Percentiles rank a stretch among this genome's conserved stretches.
Conservation (phyloP, 1,139 yeast genomes). For the Zygosaccharomyces sapae region DNA sequence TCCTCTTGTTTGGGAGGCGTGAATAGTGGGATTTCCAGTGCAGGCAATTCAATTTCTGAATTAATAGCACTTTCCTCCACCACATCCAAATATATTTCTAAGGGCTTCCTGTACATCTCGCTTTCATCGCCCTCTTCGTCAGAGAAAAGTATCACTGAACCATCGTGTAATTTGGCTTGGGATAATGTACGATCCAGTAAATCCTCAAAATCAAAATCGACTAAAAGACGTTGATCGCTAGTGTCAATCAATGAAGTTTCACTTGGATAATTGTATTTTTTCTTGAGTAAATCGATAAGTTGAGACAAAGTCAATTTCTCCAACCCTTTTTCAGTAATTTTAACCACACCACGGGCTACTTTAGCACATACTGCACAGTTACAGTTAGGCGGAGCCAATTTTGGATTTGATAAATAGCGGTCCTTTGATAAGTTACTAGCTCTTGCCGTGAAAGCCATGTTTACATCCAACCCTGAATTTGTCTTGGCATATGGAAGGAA, state of each 20-base stretch:
- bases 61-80: slow-evolving; percentile 20
- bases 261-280: slow-evolving; percentile 54
- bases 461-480: slow-evolving; percentile 29
- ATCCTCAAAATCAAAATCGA: slow-evolving; percentile 88
- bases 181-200: slow-evolving; percentile 49
- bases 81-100: slow-evolving; percentile 59
- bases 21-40: slow-evolving; percentile 36
- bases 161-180: slow-evolving; percentile 55
- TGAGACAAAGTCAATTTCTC: slow-evolving; percentile 37
- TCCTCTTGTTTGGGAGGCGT: slow-evolving; percentile 13
- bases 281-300: slow-evolving; percentile 45
- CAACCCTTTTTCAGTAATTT: slow-evolving; percentile 32
- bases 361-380: slow-evolving; percentile 68
- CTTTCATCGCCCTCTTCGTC: slow-evolving; percentile 51
- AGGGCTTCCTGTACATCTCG: slow-evolving; percentile 54
- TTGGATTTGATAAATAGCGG: slow-evolving; percentile 63
- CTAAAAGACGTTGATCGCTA: slow-evolving; percentile 58
- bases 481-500: slow-evolving; percentile 25
- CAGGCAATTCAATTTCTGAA: slow-evolving; percentile 27
- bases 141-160: slow-evolving; percentile 61
- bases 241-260: slow-evolving; percentile 65
- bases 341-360: slow-evolving; percentile 49
- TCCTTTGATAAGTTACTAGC: slow-evolving; percentile 46
- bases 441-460: slow-evolving; percentile 63
- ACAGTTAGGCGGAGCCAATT: slow-evolving; percentile 56